phyloP scores from a whole-genome alignment of 2,329 filamentous ascomycete species.

The Aspergillus fijiensis region DNA sequence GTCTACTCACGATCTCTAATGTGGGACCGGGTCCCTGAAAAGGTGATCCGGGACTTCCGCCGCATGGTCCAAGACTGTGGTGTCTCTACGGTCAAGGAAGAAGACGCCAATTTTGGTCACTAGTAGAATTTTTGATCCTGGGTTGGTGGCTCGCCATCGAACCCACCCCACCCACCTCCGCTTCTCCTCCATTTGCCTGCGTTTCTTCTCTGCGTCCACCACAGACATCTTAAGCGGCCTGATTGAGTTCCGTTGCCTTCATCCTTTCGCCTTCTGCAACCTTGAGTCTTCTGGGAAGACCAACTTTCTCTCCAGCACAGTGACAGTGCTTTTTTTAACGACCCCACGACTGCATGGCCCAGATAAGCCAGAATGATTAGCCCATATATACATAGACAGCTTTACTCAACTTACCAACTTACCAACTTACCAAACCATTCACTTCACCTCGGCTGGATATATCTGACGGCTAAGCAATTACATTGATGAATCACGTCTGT shows the following conservation, averaged over 20 bases:
- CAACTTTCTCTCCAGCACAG: conserved; percentile 10
- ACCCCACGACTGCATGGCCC: conserved; percentile 22
- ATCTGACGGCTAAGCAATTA: conserved; percentile 17
- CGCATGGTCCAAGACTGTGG: conserved; percentile 80
- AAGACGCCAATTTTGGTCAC: conserved; percentile 23
- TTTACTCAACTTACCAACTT: conserved; percentile 5
- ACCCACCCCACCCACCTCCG: conserved; percentile 5
- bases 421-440: background rate
- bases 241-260: conserved; percentile 13
- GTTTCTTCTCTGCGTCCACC: conserved; percentile 10
- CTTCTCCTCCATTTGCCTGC: conserved; percentile 8
- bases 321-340: conserved; percentile 3
- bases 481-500: conserved; percentile 17
- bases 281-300: conserved; percentile 14
- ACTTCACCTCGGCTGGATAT: conserved; percentile 25
- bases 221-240: conserved; percentile 6
- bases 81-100: conserved; percentile 34
- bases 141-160: conserved; percentile 5
- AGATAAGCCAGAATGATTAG: conserved; percentile 22
- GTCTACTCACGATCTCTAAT: conserved; percentile 90
- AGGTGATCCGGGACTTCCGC: conserved; percentile 89
- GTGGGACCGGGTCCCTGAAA: conserved; percentile 89
- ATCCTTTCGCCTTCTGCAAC: conserved; percentile 13
- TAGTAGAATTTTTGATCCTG: conserved; percentile 9
- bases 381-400: conserved; percentile 28